A percentile compares a stretch with the other conserved stretches of the same genome.
These are phyloP conservation scores for Balakata baccata DNA, from an alignment of 345 rosid species.

Conservation along the genomic window DNA sequence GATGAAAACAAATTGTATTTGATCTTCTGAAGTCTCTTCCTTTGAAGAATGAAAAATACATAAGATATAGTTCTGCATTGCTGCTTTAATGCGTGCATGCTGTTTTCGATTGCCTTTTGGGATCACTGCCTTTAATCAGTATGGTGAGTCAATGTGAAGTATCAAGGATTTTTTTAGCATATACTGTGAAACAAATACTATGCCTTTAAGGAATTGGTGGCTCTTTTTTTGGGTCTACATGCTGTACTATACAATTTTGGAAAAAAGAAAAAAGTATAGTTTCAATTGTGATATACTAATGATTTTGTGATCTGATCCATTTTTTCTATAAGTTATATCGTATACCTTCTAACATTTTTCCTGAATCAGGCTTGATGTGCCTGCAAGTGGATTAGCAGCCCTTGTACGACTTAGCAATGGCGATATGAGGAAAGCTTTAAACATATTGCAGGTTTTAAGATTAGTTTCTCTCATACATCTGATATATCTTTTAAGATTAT, in stretches of 20 bases:
- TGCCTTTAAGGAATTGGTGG: not conserved
- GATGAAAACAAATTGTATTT: not conserved
- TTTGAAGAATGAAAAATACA: not conserved
- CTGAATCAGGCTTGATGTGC: slow-evolving; percentile 65
- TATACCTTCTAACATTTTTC: slow-evolving; percentile 1
- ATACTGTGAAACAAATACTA: not conserved
- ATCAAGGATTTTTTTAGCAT: not conserved
- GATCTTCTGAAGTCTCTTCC: not conserved
- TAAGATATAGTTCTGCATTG: not conserved
- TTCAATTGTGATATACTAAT: not conserved
- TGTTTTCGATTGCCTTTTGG: slow-evolving; percentile 1
- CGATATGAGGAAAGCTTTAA: slow-evolving; percentile 98
- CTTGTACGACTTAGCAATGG: slow-evolving; percentile 88
- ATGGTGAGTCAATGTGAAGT: not conserved
- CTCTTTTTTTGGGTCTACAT: not conserved
- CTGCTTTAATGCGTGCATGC: not conserved
- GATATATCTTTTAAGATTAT: not conserved
- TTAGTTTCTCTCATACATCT: not conserved
- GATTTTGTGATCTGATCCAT: slow-evolving; percentile 3
- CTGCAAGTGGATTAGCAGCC: slow-evolving; percentile 73
- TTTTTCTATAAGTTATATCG: not conserved
- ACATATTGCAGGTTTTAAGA: slow-evolving; percentile 78
- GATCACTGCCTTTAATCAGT: not conserved
- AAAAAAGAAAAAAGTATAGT: not conserved
- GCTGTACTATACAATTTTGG: not conserved